A percentile compares a stretch with the other conserved stretches of the same genome.
Conservation (phyloP, 192 early-diverging fungal species). For the Paraglomus occultum region DNA sequence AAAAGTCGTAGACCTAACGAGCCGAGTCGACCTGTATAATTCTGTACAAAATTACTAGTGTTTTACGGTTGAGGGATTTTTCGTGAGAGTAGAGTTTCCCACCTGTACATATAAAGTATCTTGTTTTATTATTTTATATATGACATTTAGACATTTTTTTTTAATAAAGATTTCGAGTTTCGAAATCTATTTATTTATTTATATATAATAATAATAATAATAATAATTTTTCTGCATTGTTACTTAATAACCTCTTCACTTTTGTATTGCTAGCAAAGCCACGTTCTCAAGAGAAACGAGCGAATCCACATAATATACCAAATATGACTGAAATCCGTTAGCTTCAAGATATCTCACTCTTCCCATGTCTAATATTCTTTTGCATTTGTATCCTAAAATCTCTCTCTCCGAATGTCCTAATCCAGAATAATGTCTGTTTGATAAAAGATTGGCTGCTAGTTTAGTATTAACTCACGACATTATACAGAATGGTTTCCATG, state of each 20-base stretch:
- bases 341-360: slow-evolving; percentile 53
- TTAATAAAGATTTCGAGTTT: too few species aligned
- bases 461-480: slow-evolving; percentile 5
- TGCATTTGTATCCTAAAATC: slow-evolving; percentile 66
- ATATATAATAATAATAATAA: not conserved
- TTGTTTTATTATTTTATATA: too few species aligned
- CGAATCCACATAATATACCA: slow-evolving; percentile 73
- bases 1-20: too few species aligned
- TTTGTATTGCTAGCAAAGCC: slow-evolving; percentile 57
- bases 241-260: too few species aligned
- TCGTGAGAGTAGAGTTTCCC: too few species aligned
- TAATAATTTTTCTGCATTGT: slow-evolving; percentile 21
- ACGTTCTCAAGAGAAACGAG: slow-evolving; percentile 72
- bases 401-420: slow-evolving; percentile 60
- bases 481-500: not conserved
- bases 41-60: too few species aligned
- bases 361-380: slow-evolving; percentile 78
- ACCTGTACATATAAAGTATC: too few species aligned
- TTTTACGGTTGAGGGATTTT: too few species aligned
- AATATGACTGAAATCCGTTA: slow-evolving; percentile 60
- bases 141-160: too few species aligned
- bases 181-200: too few species aligned
- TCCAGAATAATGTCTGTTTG: slow-evolving; percentile 65
- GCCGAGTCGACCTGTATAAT: too few species aligned
- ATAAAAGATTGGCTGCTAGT: not conserved